These are phyloP conservation scores for Austropuccinia psidii DNA, from an alignment of 1,284 basidiomycete species.

Conservation along the genomic window DNA sequence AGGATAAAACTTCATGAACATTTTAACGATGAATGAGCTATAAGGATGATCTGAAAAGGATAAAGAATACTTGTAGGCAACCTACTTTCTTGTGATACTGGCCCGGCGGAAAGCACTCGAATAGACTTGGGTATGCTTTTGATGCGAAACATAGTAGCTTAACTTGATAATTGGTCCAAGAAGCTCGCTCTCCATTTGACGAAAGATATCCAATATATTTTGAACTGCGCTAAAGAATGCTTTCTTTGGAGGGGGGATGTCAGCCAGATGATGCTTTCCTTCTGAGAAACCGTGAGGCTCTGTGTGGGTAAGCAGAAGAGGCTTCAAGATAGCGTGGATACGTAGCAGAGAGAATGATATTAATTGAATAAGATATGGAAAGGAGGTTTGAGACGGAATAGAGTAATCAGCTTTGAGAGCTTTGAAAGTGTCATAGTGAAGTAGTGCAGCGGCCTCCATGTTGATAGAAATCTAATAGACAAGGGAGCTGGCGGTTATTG, in stretches of 20 bases:
- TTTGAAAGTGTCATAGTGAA: constrained; percentile 1
- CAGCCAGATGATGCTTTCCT: neutral
- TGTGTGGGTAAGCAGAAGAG: neutral
- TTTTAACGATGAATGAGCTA: no score
- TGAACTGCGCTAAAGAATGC: neutral
- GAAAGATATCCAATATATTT: neutral
- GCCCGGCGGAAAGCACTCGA: neutral
- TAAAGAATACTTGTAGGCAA: neutral
- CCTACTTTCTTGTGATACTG: neutral
- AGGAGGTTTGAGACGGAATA: neutral
- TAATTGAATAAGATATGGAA: neutral
- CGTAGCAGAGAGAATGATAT: neutral
- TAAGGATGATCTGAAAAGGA: neutral
- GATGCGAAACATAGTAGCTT: neutral
- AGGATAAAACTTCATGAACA: no score
- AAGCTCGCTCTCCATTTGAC: neutral
- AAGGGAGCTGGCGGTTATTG: no score
- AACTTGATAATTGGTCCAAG: neutral
- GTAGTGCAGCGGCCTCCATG: no score
- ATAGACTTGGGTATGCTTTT: no score
- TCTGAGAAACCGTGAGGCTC: neutral
- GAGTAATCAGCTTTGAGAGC: neutral
- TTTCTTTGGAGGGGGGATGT: neutral
- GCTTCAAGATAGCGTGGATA: neutral
- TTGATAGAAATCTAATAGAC: no score